A percentile compares a stretch with the other conserved stretches of the same genome.
Conservation (phyloP, 73 alveolate genomes). For the Tetrahymena elliotti region DNA sequence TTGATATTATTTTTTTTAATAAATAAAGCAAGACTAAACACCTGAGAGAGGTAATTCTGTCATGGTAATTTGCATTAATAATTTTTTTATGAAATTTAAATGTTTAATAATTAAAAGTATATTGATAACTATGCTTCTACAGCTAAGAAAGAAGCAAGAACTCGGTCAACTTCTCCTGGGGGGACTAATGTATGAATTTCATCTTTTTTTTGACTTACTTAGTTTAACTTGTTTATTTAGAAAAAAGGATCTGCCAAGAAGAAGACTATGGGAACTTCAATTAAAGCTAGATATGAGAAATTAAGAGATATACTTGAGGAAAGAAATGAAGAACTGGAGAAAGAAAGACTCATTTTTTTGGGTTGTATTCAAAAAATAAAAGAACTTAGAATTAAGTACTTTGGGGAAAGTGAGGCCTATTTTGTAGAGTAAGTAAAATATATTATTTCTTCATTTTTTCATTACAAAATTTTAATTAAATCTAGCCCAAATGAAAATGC, state of each 20-base stretch:
- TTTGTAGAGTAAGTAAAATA: not conserved
- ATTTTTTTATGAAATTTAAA: not conserved
- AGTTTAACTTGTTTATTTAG: not conserved
- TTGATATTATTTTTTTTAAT: not conserved
- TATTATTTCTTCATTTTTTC: not conserved
- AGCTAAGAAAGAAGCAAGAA: not conserved
- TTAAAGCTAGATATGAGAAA: not conserved
- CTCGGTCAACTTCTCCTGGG: not conserved
- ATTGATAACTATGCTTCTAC: not conserved
- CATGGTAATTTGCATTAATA: not conserved
- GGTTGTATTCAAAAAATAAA: not conserved
- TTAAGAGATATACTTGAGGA: not conserved
- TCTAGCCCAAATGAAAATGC: not conserved
- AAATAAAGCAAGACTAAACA: not conserved
- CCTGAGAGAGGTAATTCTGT: not conserved
- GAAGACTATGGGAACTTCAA: not conserved
- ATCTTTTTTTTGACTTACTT: not conserved
- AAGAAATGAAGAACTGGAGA: not conserved
- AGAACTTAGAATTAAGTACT: not conserved
- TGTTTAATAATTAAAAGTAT: not conserved
- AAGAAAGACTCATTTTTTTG: not conserved
- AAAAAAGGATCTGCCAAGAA: not conserved
- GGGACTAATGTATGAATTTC: not conserved
- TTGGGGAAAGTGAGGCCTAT: not conserved
- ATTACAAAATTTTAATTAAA: not conserved